These are phyloP conservation scores for Aspergillus ruber DNA, from an alignment of 2,329 filamentous ascomycete genomes.

Conservation along the genomic window DNA sequence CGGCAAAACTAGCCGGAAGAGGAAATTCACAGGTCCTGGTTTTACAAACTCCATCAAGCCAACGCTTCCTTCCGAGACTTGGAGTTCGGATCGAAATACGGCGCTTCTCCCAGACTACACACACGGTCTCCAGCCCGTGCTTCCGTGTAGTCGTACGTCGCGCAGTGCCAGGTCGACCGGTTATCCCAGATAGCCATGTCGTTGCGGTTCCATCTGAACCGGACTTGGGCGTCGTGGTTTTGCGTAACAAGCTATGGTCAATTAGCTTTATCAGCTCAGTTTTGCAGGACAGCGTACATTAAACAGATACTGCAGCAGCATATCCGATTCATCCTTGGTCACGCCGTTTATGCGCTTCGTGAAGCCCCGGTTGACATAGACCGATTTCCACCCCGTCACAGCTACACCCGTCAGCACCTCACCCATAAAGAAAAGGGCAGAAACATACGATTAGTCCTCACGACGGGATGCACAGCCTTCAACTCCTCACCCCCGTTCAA, in stretches of 20 bases:
- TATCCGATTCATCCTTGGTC: conserved; percentile 38
- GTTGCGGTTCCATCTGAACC: conserved; percentile 46
- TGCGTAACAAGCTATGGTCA: conserved; percentile 30
- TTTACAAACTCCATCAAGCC: not conserved
- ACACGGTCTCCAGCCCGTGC: conserved; percentile 44
- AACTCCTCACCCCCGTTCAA: conserved; percentile 50
- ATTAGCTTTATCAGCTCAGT: not conserved
- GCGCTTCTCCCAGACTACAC: conserved; percentile 48
- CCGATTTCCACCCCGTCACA: conserved; percentile 56
- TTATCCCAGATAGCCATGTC: conserved; percentile 31
- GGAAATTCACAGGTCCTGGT: no score
- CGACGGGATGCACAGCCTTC: conserved; percentile 49
- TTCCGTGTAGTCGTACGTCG: conserved; percentile 24
- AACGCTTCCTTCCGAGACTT: conserved; percentile 36
- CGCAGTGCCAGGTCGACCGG: conserved; percentile 40
- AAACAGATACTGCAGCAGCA: conserved; percentile 40
- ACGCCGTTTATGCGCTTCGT: conserved; percentile 40
- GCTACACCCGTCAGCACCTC: conserved; percentile 16
- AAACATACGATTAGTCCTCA: conserved; percentile 49
- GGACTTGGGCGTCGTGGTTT: conserved; percentile 47
- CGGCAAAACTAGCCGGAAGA: no score
- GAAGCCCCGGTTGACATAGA: conserved; percentile 43
- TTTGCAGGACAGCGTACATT: conserved; percentile 14
- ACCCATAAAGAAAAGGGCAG: not conserved
- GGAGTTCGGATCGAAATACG: conserved; percentile 42